Percentiles rank a stretch among this genome's conserved stretches.
These are phyloP conservation scores for Russula griseocarnosa DNA, from an alignment of 768 basidiomycete species.

Conservation along the genomic window DNA sequence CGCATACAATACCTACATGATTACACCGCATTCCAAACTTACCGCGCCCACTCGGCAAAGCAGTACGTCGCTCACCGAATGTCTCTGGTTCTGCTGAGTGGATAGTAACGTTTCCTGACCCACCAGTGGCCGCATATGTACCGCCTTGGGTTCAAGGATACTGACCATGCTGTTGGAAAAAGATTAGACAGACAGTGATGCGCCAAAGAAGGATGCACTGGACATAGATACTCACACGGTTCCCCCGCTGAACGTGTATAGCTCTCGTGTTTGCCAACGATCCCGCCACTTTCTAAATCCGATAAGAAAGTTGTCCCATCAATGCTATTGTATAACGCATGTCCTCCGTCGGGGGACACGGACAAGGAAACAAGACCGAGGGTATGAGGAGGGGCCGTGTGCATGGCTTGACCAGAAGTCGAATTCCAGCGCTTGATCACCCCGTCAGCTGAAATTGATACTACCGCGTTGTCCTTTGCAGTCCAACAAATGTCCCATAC, in stretches of 20 bases:
- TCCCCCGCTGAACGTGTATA: conserved; percentile 60
- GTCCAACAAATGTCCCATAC: conserved; percentile 80
- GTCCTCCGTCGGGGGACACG: conserved; percentile 57
- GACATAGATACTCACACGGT: conserved; percentile 51
- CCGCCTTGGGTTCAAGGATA: conserved; percentile 76
- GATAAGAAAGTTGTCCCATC: conserved; percentile 79
- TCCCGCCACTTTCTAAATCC: conserved; percentile 60
- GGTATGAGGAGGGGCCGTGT: conserved; percentile 65
- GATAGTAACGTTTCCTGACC: conserved; percentile 65
- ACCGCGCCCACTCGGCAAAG: conserved; percentile 60
- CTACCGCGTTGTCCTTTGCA: conserved; percentile 47
- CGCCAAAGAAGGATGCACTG: not conserved
- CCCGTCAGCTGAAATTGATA: conserved; percentile 78
- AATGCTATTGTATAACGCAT: conserved; percentile 73
- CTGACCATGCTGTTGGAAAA: conserved; percentile 63
- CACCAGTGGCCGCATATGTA: conserved; percentile 71
- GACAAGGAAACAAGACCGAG: conserved; percentile 83
- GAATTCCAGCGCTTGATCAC: conserved; percentile 70
- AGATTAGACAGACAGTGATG: not conserved
- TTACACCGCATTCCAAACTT: conserved; percentile 76
- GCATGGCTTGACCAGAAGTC: conserved; percentile 57
- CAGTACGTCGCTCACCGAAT: conserved; percentile 61
- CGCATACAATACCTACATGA: conserved; percentile 50
- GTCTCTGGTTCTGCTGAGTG: conserved; percentile 64
- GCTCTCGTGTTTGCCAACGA: conserved; percentile 68